Conservation (phyloP, 2,329 filamentous ascomycete genomes). For the Pseudocercospora musae region DNA sequence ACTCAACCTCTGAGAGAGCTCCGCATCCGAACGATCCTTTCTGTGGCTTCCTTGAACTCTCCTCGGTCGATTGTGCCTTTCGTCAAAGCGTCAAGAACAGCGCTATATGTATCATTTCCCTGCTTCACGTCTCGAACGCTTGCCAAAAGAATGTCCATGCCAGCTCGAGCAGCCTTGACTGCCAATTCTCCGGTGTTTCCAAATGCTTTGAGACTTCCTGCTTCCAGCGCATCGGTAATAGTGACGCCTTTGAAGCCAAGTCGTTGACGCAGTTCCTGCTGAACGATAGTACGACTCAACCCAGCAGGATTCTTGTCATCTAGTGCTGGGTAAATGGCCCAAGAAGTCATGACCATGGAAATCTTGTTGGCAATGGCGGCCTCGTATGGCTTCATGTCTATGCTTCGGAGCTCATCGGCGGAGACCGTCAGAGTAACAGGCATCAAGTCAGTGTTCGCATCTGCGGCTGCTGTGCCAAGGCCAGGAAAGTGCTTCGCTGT, state of each 20-base stretch:
- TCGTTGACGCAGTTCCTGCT: conserved; percentile 13
- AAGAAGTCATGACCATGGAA: conserved; percentile 19
- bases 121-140: conserved; percentile 11
- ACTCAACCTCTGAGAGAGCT: not conserved
- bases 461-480: conserved; percentile 9
- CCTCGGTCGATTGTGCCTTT: conserved; percentile 10
- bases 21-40: conserved; percentile 13
- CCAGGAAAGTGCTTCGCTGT: conserved; percentile 23
- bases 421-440: conserved; percentile 15
- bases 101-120: conserved; percentile 10
- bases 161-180: conserved; percentile 12
- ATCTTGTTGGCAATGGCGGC: conserved; percentile 9
- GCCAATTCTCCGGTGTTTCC: conserved; percentile 12
- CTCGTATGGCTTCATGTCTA: conserved; percentile 16
- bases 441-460: conserved; percentile 16
- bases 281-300: conserved; percentile 13
- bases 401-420: conserved; percentile 6
- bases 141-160: conserved; percentile 20
- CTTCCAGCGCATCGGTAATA: conserved; percentile 22
- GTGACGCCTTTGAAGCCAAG: conserved; percentile 18
- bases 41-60: conserved; percentile 14
- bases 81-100: conserved; percentile 10
- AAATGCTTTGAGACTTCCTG: conserved; percentile 16
- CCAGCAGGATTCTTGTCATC: conserved; percentile 11
- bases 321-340: conserved; percentile 20